phyloP scores from a whole-genome alignment of 164 flowering plant genomes.

The Paratinospora sagittata region DNA sequence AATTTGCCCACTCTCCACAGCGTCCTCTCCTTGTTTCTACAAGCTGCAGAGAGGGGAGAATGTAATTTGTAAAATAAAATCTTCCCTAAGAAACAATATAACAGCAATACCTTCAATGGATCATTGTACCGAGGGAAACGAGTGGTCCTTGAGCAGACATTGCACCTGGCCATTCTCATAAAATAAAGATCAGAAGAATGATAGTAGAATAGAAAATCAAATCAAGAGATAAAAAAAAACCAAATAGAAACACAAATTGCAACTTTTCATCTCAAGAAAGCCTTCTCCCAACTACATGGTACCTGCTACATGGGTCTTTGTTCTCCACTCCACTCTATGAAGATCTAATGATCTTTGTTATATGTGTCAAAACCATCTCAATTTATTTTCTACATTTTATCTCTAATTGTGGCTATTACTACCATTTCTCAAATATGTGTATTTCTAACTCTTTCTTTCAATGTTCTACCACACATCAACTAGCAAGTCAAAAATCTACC shows the following conservation, averaged over 20 bases:
- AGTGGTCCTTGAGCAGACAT: conserved; percentile 48
- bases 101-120: conserved; percentile 64
- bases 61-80: background rate
- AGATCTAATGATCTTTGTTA: too few relatives aligned
- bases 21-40: conserved; percentile 88
- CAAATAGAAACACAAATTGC: too few relatives aligned
- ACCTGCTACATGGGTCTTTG: too few relatives aligned
- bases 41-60: conserved; percentile 44
- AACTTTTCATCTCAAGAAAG: background rate
- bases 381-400: too few relatives aligned
- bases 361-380: too few relatives aligned
- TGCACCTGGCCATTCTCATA: conserved; percentile 47
- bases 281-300: too few relatives aligned
- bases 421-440: too few relatives aligned
- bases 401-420: too few relatives aligned
- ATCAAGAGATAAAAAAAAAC: background rate
- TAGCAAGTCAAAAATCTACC: background rate
- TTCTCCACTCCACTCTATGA: too few relatives aligned
- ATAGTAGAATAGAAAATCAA: background rate
- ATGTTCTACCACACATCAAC: too few relatives aligned
- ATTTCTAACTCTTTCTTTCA: too few relatives aligned
- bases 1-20: conserved; percentile 99
- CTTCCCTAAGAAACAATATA: conserved; percentile 9
- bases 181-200: background rate
- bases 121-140: conserved; percentile 97